Evolutionary conservation across 2,329 filamentous ascomycete genomes (phyloP), one percentile per base, ranked within the genome.

Genomic region (Graphilbum fragrans): DNA sequence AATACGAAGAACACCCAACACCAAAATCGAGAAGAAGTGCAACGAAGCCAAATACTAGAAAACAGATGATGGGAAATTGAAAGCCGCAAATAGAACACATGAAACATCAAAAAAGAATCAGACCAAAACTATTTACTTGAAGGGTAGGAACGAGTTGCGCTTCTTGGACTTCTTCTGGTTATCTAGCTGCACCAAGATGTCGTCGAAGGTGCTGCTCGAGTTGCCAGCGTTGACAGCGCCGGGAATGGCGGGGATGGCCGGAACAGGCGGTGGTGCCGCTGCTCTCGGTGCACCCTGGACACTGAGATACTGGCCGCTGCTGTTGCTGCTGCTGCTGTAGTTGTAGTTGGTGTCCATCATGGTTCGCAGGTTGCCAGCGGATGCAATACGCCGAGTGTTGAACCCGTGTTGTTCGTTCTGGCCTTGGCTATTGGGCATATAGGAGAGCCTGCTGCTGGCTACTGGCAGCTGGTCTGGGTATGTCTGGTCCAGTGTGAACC

Each of bases 131-230:
- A 16, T 14, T 3, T 25, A 47, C 19, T 41, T 41, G 44, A 51
- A 50, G 4, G 50, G 48, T 23, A 53, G 42, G 36, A 52, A 51
- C 0, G 43, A 54, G 10, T 42, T 47, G 40, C 52, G 53, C 51
- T 57, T 59, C 48, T 55, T 58, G 39, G 45, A 39, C 39, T 53
- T 55, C 45, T 53, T 53, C 25, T 50, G 48, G 35, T 46, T 42
- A 39, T 58, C 54, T 51, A 62, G 59, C 42, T 52, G 55, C 49
- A 58, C 55, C 39, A 62, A 49, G 18, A 62, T 62, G 41, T 57
- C 55, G 36, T 62, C 59, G 48, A 62, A 62, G 21, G 59, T 48
- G 39, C 44, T 50, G 35, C 37, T 41, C 8, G 42, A n/a, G 7
- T 42, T 42, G 37, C 27, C 21, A 9, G 31, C 11, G 2, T 29